Evolutionary conservation across 2,329 filamentous ascomycete genomes (phyloP).

Genomic region (Fusarium clavum): DNA sequence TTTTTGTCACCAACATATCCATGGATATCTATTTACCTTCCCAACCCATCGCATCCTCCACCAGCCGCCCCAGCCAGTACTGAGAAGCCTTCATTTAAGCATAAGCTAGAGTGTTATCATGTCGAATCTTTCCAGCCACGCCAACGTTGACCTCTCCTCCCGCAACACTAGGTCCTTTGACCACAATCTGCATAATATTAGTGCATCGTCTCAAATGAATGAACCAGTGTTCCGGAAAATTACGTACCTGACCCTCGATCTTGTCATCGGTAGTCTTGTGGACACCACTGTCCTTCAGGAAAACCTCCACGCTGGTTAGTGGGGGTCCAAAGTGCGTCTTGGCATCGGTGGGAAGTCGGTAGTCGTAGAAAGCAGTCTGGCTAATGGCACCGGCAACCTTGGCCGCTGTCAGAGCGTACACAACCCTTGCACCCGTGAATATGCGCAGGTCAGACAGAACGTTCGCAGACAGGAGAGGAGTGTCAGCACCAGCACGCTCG

Average conservation of each 20-base stretch:
- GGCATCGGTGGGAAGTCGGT: constrained; percentile 66
- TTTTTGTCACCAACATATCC: neutral
- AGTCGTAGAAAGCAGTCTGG: constrained; percentile 90
- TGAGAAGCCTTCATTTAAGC: constrained; percentile 45
- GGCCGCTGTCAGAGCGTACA: constrained; percentile 86
- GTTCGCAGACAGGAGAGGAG: constrained; percentile 73
- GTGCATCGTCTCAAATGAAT: neutral
- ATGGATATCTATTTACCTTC: neutral
- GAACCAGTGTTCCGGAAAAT: neutral
- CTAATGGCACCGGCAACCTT: constrained; percentile 89
- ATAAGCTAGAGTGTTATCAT: constrained; percentile 79
- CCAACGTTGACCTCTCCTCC: constrained; percentile 73
- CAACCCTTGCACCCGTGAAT: constrained; percentile 80
- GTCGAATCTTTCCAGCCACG: constrained; percentile 71
- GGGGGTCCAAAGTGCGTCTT: constrained; percentile 82
- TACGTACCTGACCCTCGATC: constrained; percentile 71
- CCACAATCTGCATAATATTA: constrained; percentile 67
- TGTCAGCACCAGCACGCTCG: constrained; percentile 73
- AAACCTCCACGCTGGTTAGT: constrained; percentile 81
- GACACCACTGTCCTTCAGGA: constrained; percentile 71
- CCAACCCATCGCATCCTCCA: neutral
- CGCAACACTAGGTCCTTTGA: constrained; percentile 78
- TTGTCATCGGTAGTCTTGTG: constrained; percentile 73
- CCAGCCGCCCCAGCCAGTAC: neutral
- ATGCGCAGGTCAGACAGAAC: constrained; percentile 84